phyloP scores from a whole-genome alignment of 257 asterid genomes.

The Asclepias syriaca region DNA sequence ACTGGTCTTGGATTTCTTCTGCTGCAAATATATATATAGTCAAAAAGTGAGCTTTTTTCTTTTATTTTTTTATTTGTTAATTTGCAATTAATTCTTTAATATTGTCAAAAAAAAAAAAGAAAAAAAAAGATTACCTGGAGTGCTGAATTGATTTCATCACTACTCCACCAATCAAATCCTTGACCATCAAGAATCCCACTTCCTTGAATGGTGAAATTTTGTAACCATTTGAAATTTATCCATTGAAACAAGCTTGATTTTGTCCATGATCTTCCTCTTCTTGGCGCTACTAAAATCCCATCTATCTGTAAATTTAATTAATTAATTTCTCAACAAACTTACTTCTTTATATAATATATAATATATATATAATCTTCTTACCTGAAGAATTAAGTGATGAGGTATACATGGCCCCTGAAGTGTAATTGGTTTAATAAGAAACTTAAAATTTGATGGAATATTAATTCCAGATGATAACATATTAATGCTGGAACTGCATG shows the following conservation, averaged over 20 bases:
- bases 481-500: slow-evolving; percentile 25
- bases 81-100: not conserved
- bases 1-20: slow-evolving; percentile 31
- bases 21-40: slow-evolving; percentile 11
- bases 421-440: slow-evolving; percentile 58
- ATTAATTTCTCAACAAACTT: no score
- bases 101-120: not conserved
- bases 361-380: not conserved
- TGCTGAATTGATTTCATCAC: slow-evolving; percentile 18
- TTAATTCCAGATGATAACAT: slow-evolving; percentile 39
- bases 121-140: slow-evolving; percentile 25
- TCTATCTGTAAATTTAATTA: slow-evolving; percentile 41
- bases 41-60: not conserved
- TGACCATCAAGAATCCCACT: slow-evolving; percentile 74
- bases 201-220: slow-evolving; percentile 69
- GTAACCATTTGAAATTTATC: slow-evolving; percentile 72
- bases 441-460: slow-evolving; percentile 45
- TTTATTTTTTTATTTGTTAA: no score
- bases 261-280: slow-evolving; percentile 55
- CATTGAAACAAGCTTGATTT: slow-evolving; percentile 64
- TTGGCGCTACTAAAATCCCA: slow-evolving; percentile 64
- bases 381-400: slow-evolving; percentile 60
- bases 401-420: slow-evolving; percentile 82
- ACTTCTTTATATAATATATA: not conserved
- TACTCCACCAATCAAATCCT: slow-evolving; percentile 75